These are phyloP conservation scores for Irpex lacteus DNA, from an alignment of 1,284 basidiomycete genomes.

Conservation along the genomic window DNA sequence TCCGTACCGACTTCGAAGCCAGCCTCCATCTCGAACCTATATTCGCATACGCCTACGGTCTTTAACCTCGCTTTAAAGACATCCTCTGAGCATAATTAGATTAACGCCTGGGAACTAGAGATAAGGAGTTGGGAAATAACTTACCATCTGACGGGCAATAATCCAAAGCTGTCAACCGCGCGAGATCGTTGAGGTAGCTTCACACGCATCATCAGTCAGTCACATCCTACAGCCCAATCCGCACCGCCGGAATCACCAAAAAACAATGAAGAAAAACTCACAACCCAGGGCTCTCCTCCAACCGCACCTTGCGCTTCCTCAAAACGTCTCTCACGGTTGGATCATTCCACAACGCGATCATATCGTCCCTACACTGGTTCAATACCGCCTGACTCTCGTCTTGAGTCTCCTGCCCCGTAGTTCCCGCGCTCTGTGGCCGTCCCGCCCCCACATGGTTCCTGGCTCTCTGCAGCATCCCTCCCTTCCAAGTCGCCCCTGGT, in stretches of 20 bases:
- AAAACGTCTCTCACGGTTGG: slow-evolving; percentile 56
- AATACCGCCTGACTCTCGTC: slow-evolving; percentile 65
- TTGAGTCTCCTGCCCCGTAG: slow-evolving; percentile 43
- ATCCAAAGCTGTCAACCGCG: slow-evolving; percentile 57
- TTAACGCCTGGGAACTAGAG: slow-evolving; percentile 15
- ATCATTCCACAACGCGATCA: slow-evolving; percentile 64
- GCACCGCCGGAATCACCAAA: neutral
- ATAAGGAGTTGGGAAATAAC: slow-evolving; percentile 14
- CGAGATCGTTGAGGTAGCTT: slow-evolving; percentile 71
- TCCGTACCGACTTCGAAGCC: slow-evolving; percentile 70
- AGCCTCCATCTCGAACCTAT: slow-evolving; percentile 77
- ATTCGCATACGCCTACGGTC: slow-evolving; percentile 74
- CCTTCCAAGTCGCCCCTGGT: slow-evolving; percentile 64
- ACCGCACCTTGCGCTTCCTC: slow-evolving; percentile 55
- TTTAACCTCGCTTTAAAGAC: slow-evolving; percentile 48
- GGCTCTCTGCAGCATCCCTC: slow-evolving; percentile 19
- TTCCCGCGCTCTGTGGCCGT: slow-evolving; percentile 43
- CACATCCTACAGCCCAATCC: neutral
- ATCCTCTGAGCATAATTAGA: slow-evolving; percentile 47
- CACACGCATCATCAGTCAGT: slow-evolving; percentile 3
- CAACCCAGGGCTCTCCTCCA: slow-evolving; percentile 76
- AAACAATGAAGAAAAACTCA: slow-evolving; percentile 33
- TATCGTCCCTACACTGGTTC: slow-evolving; percentile 52
- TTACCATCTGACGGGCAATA: slow-evolving; percentile 71
- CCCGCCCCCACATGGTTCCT: slow-evolving; percentile 15